Percentiles rank a stretch among this genome's conserved stretches.
Conservation (phyloP, 495 filamentous ascomycete genomes). For the Penicillium odoratum region DNA sequence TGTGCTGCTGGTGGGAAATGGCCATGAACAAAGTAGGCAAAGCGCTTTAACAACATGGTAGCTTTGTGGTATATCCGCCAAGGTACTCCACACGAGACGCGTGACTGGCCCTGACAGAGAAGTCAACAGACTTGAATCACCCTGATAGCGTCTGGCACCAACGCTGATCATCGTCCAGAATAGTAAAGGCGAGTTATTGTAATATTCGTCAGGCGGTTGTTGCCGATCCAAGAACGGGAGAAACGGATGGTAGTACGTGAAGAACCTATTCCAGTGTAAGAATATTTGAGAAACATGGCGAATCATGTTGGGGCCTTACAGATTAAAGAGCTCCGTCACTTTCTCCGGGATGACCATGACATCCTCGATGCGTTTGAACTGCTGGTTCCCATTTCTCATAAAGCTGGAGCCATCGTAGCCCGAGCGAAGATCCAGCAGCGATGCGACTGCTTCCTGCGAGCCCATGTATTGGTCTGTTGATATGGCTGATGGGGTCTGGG, state of each 20-base stretch:
- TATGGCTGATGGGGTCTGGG: conserved; percentile 36
- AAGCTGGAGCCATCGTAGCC: conserved; percentile 52
- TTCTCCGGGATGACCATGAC: conserved; percentile 72
- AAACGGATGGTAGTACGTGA: conserved; percentile 79
- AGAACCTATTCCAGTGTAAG: conserved; percentile 53
- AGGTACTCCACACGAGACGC: conserved; percentile 75
- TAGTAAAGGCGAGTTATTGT: conserved; percentile 68
- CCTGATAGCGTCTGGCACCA: conserved; percentile 70
- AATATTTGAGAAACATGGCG: background rate
- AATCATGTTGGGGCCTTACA: conserved; percentile 41
- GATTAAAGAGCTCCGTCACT: conserved; percentile 71
- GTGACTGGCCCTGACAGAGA: conserved; percentile 71
- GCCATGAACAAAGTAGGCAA: conserved; percentile 88
- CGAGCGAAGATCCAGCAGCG: conserved; percentile 69
- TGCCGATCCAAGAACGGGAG: conserved; percentile 75
- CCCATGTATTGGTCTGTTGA: conserved; percentile 66
- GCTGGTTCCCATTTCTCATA: conserved; percentile 44
- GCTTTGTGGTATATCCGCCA: conserved; percentile 79
- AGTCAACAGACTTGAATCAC: conserved; percentile 65
- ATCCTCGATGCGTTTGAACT: conserved; percentile 63
- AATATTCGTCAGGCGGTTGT: conserved; percentile 73
- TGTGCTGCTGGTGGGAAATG: conserved; percentile 82
- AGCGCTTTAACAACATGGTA: conserved; percentile 92
- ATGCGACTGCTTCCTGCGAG: conserved; percentile 81
- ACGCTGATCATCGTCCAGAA: conserved; percentile 88